Conservation (phyloP, 148 eudicot genomes). For the Cornus controversa region DNA sequence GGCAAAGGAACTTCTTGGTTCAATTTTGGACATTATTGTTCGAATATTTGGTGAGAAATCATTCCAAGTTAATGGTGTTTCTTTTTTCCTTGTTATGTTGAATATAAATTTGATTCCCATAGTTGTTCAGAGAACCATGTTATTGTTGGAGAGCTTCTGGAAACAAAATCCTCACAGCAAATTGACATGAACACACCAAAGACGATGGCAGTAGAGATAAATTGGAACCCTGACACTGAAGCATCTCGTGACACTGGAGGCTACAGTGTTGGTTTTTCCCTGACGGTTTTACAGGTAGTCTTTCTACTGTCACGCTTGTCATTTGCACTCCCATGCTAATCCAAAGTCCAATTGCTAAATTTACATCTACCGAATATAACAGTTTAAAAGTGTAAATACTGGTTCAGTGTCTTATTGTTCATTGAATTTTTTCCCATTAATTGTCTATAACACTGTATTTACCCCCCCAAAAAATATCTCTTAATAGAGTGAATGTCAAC, state of each 20-base stretch:
- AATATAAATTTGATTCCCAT: slow-evolving; percentile 10
- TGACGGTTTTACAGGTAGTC: slow-evolving; percentile 85
- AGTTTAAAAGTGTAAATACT: neutral
- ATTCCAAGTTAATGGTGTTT: slow-evolving; percentile 9
- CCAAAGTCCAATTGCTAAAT: slow-evolving; percentile 1
- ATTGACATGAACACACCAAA: slow-evolving; percentile 76
- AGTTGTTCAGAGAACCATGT: slow-evolving; percentile 84
- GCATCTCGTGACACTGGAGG: slow-evolving; percentile 85
- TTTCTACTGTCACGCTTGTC: neutral
- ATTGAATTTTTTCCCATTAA: slow-evolving; percentile 10
- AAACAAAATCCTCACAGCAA: slow-evolving; percentile 77
- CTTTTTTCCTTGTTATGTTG: slow-evolving; percentile 4
- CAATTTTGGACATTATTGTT: slow-evolving; percentile 71
- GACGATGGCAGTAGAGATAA: slow-evolving; percentile 60
- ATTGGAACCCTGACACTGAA: slow-evolving; percentile 78
- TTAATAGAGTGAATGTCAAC: slow-evolving; percentile 96
- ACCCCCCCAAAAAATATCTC: too few relatives aligned
- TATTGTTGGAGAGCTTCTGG: slow-evolving; percentile 92
- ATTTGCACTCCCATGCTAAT: slow-evolving; percentile 9
- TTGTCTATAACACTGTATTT: neutral
- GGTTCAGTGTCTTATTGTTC: neutral
- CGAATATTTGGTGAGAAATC: slow-evolving; percentile 78
- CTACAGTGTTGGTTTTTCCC: slow-evolving; percentile 82
- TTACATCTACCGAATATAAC: neutral
- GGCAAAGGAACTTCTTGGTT: slow-evolving; percentile 82